Evolutionary conservation across 805 yeast species (phyloP).

Genomic region (Yamadazyma paraphyllophila): DNA sequence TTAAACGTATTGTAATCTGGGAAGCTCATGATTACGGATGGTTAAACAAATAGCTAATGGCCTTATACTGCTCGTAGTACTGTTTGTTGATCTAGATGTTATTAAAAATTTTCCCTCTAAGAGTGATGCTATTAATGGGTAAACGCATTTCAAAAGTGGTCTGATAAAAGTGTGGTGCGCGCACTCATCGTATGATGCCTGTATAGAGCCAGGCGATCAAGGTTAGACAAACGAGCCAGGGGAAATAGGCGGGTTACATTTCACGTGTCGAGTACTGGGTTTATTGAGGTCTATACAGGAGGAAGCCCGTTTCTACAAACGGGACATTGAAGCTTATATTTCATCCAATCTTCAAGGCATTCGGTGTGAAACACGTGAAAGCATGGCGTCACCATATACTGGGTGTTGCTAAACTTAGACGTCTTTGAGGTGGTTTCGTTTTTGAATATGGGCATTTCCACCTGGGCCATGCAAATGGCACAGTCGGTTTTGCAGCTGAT

Average conservation of each 20-base stretch:
- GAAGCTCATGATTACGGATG: background rate
- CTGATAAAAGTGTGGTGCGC: constrained; percentile 5
- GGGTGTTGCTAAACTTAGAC: constrained; percentile 22
- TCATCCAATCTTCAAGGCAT: constrained; percentile 94
- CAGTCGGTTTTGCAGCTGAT: constrained; percentile 61
- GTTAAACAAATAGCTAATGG: background rate
- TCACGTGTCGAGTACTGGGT: background rate
- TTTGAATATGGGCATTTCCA: constrained; percentile 52
- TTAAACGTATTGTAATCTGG: constrained; percentile 4
- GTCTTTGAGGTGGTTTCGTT: constrained; percentile 8
- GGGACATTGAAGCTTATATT: constrained; percentile 88
- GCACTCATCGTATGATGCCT: constrained; percentile 3
- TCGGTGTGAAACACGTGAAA: constrained; percentile 83
- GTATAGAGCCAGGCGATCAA: too few species aligned
- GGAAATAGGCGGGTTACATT: too few species aligned
- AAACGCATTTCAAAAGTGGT: constrained; percentile 5
- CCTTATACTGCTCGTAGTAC: background rate
- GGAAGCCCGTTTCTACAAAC: constrained; percentile 86
- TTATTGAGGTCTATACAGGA: constrained; percentile 48
- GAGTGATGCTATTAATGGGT: background rate
- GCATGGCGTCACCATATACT: constrained; percentile 87
- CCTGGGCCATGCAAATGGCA: constrained; percentile 84
- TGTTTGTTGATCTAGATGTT: background rate
- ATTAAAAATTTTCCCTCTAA: background rate
- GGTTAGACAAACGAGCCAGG: too few species aligned